Conservation (phyloP, 1,284 basidiomycete genomes). For the Coniferiporia sulphurascens region DNA sequence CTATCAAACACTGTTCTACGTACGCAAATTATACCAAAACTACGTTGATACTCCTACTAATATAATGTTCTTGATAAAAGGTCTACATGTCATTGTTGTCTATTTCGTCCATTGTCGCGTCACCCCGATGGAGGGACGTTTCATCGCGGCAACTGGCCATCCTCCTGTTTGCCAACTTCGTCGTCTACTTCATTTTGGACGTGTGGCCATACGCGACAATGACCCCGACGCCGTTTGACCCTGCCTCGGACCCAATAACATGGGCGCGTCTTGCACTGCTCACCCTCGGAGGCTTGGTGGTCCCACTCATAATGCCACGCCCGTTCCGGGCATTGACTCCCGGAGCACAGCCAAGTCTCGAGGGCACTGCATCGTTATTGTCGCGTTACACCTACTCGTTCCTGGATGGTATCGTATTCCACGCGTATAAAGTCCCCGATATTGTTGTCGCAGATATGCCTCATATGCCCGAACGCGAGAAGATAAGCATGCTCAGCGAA, state of each 20-base stretch:
- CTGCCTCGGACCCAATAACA: conserved; percentile 30
- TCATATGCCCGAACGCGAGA: not conserved
- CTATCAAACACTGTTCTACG: conserved; percentile 7
- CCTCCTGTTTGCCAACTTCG: conserved; percentile 36
- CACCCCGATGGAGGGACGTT: conserved; percentile 13
- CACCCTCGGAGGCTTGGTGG: conserved; percentile 34
- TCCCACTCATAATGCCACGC: conserved; percentile 45
- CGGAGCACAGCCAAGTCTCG: conserved; percentile 23
- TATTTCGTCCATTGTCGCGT: conserved; percentile 20
- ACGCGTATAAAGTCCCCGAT: conserved; percentile 15
- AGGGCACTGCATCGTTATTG: conserved; percentile 5
- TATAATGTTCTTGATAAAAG: too few species aligned
- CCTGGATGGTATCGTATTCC: conserved; percentile 12
- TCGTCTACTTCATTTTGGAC: conserved; percentile 46
- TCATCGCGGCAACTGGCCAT: conserved; percentile 25
- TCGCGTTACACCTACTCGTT: conserved; percentile 13
- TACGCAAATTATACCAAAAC: not conserved
- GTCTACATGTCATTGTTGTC: conserved; percentile 21
- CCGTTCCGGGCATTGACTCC: conserved; percentile 39
- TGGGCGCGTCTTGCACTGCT: conserved; percentile 38
- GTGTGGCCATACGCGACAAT: conserved; percentile 45
- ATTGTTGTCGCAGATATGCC: conserved; percentile 16
- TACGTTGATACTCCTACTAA: too few species aligned
- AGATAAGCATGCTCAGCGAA: not conserved
- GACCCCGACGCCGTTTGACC: conserved; percentile 37